These are phyloP conservation scores for Lactifluus piperatus DNA, from an alignment of 768 basidiomycete species.

Conservation along the genomic window DNA sequence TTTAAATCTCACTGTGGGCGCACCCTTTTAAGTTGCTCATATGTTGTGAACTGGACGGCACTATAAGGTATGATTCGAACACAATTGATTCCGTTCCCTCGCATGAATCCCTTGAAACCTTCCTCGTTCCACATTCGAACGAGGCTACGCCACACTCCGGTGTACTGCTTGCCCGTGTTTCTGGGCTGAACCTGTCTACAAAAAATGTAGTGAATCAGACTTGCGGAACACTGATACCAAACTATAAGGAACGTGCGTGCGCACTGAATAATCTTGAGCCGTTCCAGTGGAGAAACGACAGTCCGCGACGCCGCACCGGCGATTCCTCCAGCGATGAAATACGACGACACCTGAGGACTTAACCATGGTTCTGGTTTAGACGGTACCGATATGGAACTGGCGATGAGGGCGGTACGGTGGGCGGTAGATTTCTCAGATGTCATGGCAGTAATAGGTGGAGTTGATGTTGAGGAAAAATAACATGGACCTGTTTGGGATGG, in stretches of 20 bases:
- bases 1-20: conserved; percentile 9
- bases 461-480: neutral
- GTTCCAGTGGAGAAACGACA: conserved; percentile 84
- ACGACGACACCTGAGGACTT: conserved; percentile 34
- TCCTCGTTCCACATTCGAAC: conserved; percentile 91
- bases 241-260: conserved; percentile 22
- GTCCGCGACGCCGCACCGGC: conserved; percentile 72
- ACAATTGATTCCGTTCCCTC: conserved; percentile 90
- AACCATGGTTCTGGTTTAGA: conserved; percentile 20
- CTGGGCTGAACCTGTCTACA: conserved; percentile 83
- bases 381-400: neutral
- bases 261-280: conserved; percentile 95
- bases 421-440: conserved; percentile 11
- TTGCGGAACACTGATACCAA: neutral
- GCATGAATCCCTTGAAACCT: conserved; percentile 88
- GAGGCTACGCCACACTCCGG: conserved; percentile 77
- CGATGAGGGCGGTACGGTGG: neutral
- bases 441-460: conserved; percentile 3
- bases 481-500: conserved; percentile 8
- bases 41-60: conserved; percentile 79
- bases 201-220: neutral
- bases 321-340: conserved; percentile 47
- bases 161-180: conserved; percentile 56
- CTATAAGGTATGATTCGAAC: conserved; percentile 89
- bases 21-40: conserved; percentile 87